Evolutionary conservation across 495 filamentous ascomycete species (phyloP).

Genomic region (Lophiostoma macrostomum): DNA sequence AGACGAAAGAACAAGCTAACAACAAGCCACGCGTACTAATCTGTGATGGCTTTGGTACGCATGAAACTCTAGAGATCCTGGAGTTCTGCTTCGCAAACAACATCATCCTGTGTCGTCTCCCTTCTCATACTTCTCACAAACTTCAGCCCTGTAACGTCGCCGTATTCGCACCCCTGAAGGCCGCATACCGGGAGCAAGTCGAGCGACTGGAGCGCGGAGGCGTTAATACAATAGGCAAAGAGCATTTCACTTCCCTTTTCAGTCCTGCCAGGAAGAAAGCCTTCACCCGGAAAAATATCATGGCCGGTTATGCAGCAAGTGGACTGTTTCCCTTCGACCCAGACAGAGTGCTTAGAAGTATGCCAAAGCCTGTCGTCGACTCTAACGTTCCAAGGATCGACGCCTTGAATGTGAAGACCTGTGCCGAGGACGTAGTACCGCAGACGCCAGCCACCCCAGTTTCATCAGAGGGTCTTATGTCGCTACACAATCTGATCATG

Average conservation of each 20-base stretch:
- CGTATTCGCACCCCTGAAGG: slow-evolving; percentile 3
- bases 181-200: slow-evolving; percentile 5
- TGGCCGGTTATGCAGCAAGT: neutral
- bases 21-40: slow-evolving; percentile 5
- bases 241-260: slow-evolving; percentile 10
- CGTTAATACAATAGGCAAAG: slow-evolving; percentile 3
- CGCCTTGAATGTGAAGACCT: neutral
- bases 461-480: slow-evolving; percentile 19
- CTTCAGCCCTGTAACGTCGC: neutral
- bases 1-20: slow-evolving; percentile 6
- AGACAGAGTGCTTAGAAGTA: slow-evolving; percentile 4
- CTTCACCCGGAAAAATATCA: neutral
- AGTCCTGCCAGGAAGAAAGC: neutral
- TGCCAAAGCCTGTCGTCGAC: neutral
- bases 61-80: slow-evolving; percentile 6
- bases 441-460: slow-evolving; percentile 5
- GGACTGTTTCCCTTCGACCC: slow-evolving; percentile 3
- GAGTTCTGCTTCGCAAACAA: slow-evolving; percentile 2
- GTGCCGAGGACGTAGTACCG: neutral
- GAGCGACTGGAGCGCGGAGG: slow-evolving; percentile 3
- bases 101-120: slow-evolving; percentile 6
- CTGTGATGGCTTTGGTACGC: slow-evolving; percentile 1
- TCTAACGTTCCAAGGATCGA: neutral
- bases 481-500: slow-evolving; percentile 9
- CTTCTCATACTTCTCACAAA: slow-evolving; percentile 5